Conservation (phyloP, 208 protist species). For the Leishmania lainsoni region DNA sequence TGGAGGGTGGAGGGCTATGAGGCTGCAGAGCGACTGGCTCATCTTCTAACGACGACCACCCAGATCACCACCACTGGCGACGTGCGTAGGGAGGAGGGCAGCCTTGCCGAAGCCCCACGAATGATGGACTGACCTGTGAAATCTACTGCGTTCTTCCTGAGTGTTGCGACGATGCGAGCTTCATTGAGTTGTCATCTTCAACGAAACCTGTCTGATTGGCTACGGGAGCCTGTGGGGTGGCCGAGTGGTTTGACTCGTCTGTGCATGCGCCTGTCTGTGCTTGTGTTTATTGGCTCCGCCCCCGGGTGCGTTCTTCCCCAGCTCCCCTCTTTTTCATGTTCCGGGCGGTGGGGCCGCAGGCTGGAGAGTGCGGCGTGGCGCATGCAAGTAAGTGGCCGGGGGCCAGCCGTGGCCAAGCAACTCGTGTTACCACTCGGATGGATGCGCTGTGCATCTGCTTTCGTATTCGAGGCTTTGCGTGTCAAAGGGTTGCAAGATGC, state of each 20-base stretch:
- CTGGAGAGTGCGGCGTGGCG: not conserved
- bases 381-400: not conserved
- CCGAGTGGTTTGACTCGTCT: not conserved
- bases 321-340: not conserved
- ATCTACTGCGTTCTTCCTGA: slow-evolving; percentile 20
- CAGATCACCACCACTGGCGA: not conserved
- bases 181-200: slow-evolving; percentile 18
- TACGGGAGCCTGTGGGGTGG: not conserved
- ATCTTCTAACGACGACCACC: not conserved
- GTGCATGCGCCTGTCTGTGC: not conserved
- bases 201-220: slow-evolving; percentile 14
- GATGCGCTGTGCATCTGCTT: slow-evolving; percentile 14
- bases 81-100: too few species aligned
- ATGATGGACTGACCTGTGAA: slow-evolving; percentile 17
- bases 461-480: slow-evolving; percentile 59
- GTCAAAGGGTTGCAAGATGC: slow-evolving; percentile 82
- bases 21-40: not conserved
- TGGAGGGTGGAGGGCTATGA: not conserved
- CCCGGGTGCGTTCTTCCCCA: not conserved
- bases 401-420: slow-evolving; percentile 28
- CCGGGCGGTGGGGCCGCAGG: not conserved
- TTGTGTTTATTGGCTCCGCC: not conserved
- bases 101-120: not conserved
- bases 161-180: slow-evolving; percentile 8
- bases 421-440: slow-evolving; percentile 78